Conservation (phyloP, 257 asterid species). For the Nicotiana otophora region DNA sequence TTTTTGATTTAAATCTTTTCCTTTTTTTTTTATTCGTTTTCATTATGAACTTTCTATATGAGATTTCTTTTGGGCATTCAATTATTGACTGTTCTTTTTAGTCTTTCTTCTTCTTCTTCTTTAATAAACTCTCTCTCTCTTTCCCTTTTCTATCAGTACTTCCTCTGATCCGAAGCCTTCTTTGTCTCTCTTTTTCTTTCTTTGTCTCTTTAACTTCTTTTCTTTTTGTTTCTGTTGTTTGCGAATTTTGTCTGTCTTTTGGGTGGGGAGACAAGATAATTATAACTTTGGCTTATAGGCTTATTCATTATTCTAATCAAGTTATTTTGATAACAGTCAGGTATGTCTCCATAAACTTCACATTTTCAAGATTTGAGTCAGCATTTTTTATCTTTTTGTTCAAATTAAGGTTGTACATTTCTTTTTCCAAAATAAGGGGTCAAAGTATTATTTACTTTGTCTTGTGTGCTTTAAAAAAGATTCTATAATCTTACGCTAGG, state of each 20-base stretch:
- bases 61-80: constrained; percentile 37
- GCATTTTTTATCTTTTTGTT: not conserved
- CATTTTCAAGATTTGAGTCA: not conserved
- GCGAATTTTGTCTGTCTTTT: constrained; percentile 5
- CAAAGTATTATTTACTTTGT: not conserved
- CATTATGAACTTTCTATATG: constrained; percentile 10
- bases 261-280: not conserved
- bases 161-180: constrained; percentile 26
- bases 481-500: not conserved
- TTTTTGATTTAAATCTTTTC: not conserved
- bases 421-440: not conserved
- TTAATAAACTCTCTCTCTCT: constrained; percentile 7
- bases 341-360: not conserved
- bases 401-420: not conserved
- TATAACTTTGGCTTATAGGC: not conserved
- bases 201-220: not conserved
- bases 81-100: constrained; percentile 37
- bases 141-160: constrained; percentile 3
- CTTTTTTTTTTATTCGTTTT: constrained; percentile 7
- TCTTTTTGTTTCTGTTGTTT: not conserved
- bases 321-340: not conserved
- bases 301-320: no score
- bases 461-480: not conserved
- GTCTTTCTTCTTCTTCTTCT: constrained; percentile 7
- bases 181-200: constrained; percentile 15